Evolutionary conservation across 768 basidiomycete species (phyloP).

Genomic region (Saitozyma sp.): DNA sequence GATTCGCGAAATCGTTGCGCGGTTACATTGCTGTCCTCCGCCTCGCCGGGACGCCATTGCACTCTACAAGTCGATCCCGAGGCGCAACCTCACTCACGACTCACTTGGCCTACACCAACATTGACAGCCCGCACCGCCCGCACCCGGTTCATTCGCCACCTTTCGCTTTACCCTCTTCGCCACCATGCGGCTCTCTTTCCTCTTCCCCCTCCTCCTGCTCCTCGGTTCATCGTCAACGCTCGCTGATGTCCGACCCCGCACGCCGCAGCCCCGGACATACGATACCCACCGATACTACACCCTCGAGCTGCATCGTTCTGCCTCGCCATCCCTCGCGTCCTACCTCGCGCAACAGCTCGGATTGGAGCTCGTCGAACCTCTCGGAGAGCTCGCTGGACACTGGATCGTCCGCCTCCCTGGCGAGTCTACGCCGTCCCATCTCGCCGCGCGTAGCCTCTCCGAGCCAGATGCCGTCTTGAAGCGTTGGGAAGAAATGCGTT

Average conservation of each 20-base stretch:
- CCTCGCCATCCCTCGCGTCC: conserved; percentile 59
- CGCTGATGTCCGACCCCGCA: conserved; percentile 18
- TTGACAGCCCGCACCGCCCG: too few species aligned
- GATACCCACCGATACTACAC: conserved; percentile 71
- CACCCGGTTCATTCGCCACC: too few species aligned
- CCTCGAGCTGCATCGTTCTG: conserved; percentile 56
- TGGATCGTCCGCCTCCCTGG: conserved; percentile 71
- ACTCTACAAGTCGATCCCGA: too few species aligned
- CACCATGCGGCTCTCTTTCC: conserved; percentile 6
- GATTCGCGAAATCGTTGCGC: too few species aligned
- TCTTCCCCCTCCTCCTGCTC: conserved; percentile 15
- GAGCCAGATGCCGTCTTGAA: conserved; percentile 24
- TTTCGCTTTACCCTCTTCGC: background rate
- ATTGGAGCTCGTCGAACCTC: conserved; percentile 82
- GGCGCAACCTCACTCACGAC: too few species aligned
- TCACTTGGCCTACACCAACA: too few species aligned
- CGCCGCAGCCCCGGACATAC: conserved; percentile 49
- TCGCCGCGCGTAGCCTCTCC: too few species aligned
- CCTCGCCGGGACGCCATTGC: too few species aligned
- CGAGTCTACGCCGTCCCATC: background rate
- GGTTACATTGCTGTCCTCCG: too few species aligned
- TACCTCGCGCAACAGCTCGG: conserved; percentile 66
- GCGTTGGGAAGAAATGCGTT: conserved; percentile 25
- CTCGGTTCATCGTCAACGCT: conserved; percentile 7
- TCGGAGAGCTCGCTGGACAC: conserved; percentile 75